Percentiles rank a stretch among this genome's conserved stretches.
phyloP scores from a whole-genome alignment of 495 filamentous ascomycete species.

The Hypoxylon rickii region DNA sequence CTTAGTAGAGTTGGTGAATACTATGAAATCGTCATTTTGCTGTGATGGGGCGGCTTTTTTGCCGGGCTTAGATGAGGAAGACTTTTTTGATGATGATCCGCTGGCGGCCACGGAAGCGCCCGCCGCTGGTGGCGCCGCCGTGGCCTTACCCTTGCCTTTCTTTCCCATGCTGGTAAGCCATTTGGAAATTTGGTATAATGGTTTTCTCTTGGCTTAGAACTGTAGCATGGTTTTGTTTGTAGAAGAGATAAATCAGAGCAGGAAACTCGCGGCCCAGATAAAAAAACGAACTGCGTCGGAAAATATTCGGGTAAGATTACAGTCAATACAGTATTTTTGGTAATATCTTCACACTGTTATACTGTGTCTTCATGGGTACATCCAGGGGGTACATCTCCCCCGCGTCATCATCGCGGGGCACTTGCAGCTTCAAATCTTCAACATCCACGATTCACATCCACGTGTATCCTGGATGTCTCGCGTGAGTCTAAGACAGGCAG shows the following conservation, averaged over 20 bases:
- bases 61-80: conserved; percentile 42
- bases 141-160: conserved; percentile 53
- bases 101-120: conserved; percentile 28
- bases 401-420: no score
- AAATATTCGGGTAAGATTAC: conserved; percentile 6
- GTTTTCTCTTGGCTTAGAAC: no score
- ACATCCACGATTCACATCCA: no score
- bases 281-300: conserved; percentile 13
- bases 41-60: conserved; percentile 30
- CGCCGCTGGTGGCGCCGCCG: conserved; percentile 25
- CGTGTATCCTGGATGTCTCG: no score
- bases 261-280: not conserved
- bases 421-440: no score
- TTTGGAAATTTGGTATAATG: conserved; percentile 17
- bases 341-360: not conserved
- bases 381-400: not conserved
- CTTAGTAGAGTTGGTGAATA: conserved; percentile 68
- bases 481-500: no score
- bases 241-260: not conserved
- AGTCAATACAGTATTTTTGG: not conserved
- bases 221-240: not conserved
- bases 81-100: conserved; percentile 34
- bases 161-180: conserved; percentile 49
- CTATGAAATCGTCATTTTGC: conserved; percentile 66
- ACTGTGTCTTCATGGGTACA: not conserved